Evolutionary conservation across 495 filamentous ascomycete genomes (phyloP), one percentile per base, ranked within the genome.

Genomic region (Penicillium steckii): DNA sequence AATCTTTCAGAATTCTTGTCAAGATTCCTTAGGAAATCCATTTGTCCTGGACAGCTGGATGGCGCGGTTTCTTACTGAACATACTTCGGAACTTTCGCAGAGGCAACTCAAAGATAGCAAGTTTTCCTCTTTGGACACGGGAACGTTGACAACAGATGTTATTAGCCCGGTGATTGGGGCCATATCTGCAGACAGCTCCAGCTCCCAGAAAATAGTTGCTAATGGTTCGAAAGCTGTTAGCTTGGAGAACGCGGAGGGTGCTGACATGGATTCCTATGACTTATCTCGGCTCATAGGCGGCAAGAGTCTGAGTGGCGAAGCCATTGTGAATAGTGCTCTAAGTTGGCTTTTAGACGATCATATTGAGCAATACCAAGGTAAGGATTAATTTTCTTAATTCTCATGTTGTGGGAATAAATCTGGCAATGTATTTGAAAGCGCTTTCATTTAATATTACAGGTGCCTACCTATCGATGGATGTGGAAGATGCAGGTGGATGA

Each of bases 21-120:
- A 49, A 15, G 47, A 57, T 35, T 59, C 57, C 2, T 52, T 61
- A 38, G 56, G 55, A 3, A 55, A 61, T 37, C 50, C 62, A 4
- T 65, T 65, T 44, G 53, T 50, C 4, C 33, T 61, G 4, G 62
- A 65, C 40, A 61, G 61, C 23, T 65, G 62, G 62, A 65, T 65
- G 62, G 58, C 55, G 12, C 62, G 62, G 1, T 65, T 65, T 38
- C 44, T 65, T 9, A 65, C 57, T 1, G 58, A 65, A 27, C 58
- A 61, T 40, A 52, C 57, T 9, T 65, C 62, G 15, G 8, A 13
- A 3, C 33, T 37, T 17, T 37, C 33, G 8, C 33, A 37, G 33
- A 37, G 33, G 18, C 13, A n/a, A 6, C 10, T 18, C 0, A 18
- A 17, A 13, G 8, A 37, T 37, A 35, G 13, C 32, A 19, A 17